These are phyloP conservation scores for Sphagnum magellanicum DNA, from an alignment of 228 moss, liverwort and hornwort genomes.

Conservation along the genomic window DNA sequence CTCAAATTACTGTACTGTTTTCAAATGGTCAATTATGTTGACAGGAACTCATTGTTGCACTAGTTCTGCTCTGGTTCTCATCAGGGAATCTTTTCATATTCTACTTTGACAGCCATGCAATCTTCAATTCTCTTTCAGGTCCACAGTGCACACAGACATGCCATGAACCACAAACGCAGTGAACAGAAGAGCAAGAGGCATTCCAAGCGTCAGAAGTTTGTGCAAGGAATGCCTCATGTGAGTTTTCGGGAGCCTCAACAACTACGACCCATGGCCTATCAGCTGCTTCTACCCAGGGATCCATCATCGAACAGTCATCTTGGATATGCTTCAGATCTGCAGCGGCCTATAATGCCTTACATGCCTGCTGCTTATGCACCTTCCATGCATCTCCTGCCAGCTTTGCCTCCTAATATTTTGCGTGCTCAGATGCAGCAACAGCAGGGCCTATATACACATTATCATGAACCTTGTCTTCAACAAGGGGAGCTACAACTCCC, in stretches of 20 bases:
- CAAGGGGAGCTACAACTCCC: constrained; percentile 15
- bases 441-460: constrained; percentile 57
- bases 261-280: constrained; percentile 44
- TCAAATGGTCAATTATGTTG: background rate
- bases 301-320: constrained; percentile 37
- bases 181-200: constrained; percentile 73
- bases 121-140: constrained; percentile 18
- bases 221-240: constrained; percentile 45
- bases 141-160: constrained; percentile 78
- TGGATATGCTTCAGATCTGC: background rate
- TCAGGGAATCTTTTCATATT: too few species aligned
- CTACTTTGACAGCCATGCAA: too few species aligned
- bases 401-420: constrained; percentile 36
- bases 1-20: background rate
- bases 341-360: constrained; percentile 50
- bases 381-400: constrained; percentile 48
- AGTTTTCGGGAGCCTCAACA: constrained; percentile 30
- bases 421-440: constrained; percentile 33
- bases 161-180: constrained; percentile 62
- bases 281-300: constrained; percentile 44
- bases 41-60: too few species aligned
- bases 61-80: too few species aligned
- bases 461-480: constrained; percentile 33
- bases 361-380: constrained; percentile 53
- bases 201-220: constrained; percentile 49